Conservation (phyloP, 768 basidiomycete genomes). For the Xerocomellus amylosporus region DNA sequence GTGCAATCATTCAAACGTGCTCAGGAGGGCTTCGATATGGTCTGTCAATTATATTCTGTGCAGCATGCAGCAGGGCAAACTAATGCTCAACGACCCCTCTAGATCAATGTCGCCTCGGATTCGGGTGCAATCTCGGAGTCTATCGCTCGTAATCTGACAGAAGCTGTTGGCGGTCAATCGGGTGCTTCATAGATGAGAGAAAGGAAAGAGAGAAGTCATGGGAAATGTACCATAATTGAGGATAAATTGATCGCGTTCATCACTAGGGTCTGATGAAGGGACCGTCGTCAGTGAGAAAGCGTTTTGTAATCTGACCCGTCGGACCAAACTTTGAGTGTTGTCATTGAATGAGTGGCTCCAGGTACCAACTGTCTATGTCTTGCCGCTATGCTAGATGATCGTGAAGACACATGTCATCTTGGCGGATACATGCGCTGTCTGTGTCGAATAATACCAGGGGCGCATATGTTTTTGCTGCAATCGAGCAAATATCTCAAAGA, state of each 20-base stretch:
- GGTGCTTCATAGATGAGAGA: not conserved
- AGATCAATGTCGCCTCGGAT: slow-evolving; percentile 53
- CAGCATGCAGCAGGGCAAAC: not conserved
- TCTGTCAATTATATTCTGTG: slow-evolving; percentile 14
- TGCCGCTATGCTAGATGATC: not conserved
- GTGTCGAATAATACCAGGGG: not conserved
- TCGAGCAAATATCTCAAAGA: not conserved
- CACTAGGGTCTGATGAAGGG: not conserved
- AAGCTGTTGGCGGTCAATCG: slow-evolving; percentile 19
- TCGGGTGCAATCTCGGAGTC: slow-evolving; percentile 43
- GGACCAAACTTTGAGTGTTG: not conserved
- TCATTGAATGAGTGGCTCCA: not conserved
- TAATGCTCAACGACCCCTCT: not conserved
- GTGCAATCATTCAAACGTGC: slow-evolving; percentile 43
- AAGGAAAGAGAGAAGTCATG: not conserved
- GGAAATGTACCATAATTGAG: not conserved
- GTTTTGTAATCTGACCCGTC: not conserved
- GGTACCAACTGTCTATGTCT: not conserved
- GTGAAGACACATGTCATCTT: not conserved
- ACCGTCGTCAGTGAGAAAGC: not conserved
- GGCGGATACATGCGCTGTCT: not conserved
- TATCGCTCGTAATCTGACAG: slow-evolving; percentile 21
- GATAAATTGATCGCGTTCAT: not conserved
- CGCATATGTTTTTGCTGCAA: not conserved
- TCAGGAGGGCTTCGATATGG: slow-evolving; percentile 54